Conservation (phyloP, 208 protist genomes). For the Trypanosoma conorhini region DNA sequence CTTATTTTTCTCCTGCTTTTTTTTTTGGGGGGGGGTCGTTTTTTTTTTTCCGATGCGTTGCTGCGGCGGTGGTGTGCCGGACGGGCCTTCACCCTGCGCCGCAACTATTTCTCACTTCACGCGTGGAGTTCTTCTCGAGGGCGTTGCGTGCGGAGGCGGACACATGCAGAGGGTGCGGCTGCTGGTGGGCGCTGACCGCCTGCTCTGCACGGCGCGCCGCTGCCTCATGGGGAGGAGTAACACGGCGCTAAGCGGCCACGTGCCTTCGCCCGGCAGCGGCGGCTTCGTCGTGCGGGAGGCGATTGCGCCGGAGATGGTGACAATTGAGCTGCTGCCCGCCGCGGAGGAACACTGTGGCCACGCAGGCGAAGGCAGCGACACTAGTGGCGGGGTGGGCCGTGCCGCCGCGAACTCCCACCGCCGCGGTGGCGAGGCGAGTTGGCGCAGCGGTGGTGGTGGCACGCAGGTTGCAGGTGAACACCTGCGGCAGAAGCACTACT, state of each 20-base stretch:
- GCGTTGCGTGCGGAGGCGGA: neutral
- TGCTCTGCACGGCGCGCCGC: neutral
- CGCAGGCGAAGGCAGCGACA: neutral
- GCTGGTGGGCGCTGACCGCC: slow-evolving; percentile 1
- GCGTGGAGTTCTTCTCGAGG: neutral
- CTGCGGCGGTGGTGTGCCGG: neutral
- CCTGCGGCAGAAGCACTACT: slow-evolving; percentile 30
- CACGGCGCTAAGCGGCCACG: neutral
- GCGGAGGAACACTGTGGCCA: slow-evolving; percentile 15
- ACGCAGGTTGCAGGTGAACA: too few species aligned
- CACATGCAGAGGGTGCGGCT: slow-evolving; percentile 10
- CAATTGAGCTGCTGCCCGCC: slow-evolving; percentile 41
- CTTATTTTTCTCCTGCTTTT: slow-evolving; percentile 11
- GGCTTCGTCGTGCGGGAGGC: slow-evolving; percentile 4
- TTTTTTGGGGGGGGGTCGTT: neutral
- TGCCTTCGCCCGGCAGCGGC: neutral
- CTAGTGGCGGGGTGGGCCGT: neutral
- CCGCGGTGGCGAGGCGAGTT: neutral
- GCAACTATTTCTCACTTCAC: neutral
- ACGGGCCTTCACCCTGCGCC: neutral
- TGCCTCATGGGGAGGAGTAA: neutral
- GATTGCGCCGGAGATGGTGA: slow-evolving; percentile 53
- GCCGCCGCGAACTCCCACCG: neutral
- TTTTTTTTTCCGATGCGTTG: neutral
- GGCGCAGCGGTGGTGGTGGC: neutral